These are phyloP conservation scores for Fragaria nilgerrensis DNA, from an alignment of 306 rosid species.

Conservation along the genomic window DNA sequence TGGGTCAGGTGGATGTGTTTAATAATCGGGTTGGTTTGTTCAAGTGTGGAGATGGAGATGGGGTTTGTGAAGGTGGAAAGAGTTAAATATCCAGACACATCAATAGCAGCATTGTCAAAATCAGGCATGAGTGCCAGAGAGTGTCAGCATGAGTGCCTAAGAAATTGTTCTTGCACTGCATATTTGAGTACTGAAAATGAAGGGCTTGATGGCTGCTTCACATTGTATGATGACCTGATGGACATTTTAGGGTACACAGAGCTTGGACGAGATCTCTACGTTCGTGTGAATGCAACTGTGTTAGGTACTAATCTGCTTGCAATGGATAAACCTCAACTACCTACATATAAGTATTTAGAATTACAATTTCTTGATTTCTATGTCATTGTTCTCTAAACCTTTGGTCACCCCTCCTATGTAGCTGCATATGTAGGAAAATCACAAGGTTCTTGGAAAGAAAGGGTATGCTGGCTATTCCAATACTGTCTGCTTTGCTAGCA, in stretches of 20 bases:
- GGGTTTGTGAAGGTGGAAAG: conserved; percentile 39
- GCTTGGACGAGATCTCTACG: conserved; percentile 35
- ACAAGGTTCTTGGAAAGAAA: not conserved
- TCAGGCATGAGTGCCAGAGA: conserved; percentile 19
- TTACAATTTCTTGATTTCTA: not conserved
- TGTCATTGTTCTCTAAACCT: not conserved
- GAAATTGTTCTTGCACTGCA: conserved; percentile 51
- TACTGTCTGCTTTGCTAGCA: not conserved
- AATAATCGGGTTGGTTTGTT: conserved; percentile 23
- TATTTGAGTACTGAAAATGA: conserved; percentile 30
- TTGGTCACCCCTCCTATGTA: conserved; percentile 5
- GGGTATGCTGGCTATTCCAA: not conserved
- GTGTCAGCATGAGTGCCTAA: conserved; percentile 40
- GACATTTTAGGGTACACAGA: conserved; percentile 33
- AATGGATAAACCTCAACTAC: not conserved
- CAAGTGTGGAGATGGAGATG: conserved; percentile 48
- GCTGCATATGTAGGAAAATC: not conserved
- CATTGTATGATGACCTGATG: conserved; percentile 43
- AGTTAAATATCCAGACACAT: conserved; percentile 46
- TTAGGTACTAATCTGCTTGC: conserved; percentile 5
- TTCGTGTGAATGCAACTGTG: conserved; percentile 37
- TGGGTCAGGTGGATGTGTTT: conserved; percentile 50
- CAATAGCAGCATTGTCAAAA: conserved; percentile 19
- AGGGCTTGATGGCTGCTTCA: conserved; percentile 37
- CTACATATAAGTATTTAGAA: not conserved